These are phyloP conservation scores for Eutrema japonicum DNA, from an alignment of 345 rosid genomes.

Conservation along the genomic window DNA sequence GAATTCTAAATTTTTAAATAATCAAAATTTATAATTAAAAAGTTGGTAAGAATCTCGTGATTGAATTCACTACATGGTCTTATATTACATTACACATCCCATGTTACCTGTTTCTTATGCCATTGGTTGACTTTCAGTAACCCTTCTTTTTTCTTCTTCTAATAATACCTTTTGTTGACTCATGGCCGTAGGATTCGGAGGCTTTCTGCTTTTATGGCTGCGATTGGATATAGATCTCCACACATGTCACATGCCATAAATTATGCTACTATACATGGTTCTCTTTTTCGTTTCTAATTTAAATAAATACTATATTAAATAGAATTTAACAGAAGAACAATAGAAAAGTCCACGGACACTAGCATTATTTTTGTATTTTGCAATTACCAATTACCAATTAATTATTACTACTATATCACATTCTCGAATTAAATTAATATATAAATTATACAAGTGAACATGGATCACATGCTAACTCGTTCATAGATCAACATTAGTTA, in stretches of 20 bases:
- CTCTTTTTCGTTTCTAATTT: not conserved
- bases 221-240: constrained; percentile 3
- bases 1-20: too few species aligned
- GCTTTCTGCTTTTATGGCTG: constrained; percentile 11
- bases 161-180: constrained; percentile 27
- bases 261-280: constrained; percentile 25
- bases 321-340: constrained; percentile 9
- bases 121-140: constrained; percentile 37
- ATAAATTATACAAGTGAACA: constrained; percentile 29
- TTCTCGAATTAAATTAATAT: not conserved
- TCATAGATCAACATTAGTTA: constrained; percentile 18
- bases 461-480: constrained; percentile 41
- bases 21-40: too few species aligned
- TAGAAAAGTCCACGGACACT: constrained; percentile 21
- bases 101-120: constrained; percentile 32
- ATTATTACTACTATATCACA: not conserved
- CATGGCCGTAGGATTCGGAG: constrained; percentile 37
- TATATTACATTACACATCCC: not conserved
- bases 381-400: not conserved
- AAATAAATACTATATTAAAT: not conserved
- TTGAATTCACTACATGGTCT: too few species aligned
- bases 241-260: constrained; percentile 43
- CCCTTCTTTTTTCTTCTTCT: not conserved
- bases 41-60: too few species aligned
- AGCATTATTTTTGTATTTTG: constrained; percentile 16